Base-by-base conservation (phyloP, 73 alveolate genomes). In the Breviolum minutum region DNA sequence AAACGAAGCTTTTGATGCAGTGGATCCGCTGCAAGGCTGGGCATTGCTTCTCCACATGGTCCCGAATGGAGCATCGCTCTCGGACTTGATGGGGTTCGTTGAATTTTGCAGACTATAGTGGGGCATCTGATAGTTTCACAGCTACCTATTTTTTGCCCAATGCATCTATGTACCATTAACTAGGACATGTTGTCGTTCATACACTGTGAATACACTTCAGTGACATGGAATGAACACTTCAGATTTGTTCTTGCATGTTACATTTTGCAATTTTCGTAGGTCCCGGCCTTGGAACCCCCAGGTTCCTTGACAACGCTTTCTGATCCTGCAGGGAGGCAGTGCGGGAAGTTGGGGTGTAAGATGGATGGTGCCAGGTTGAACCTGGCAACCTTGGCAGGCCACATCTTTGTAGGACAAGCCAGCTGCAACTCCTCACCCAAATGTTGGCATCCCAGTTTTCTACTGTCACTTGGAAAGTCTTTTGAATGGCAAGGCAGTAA, bases 11-110 rank as follows among this genome's bases (percentile, higher is more conserved):
- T 80, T 77, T 32, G 32, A n/a, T 22, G 30, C 22, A 40, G 17
- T 40, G 54, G 54, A 40, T 40, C 3, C 5, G 54, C 54, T 40
- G 3, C 54, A 70, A 92, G 97, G 97, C 89, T 92, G 80, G 97
- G 81, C 48, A 32, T 92, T 26, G 90, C 71, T 60, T 60, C 97
- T 14, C 97, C 97, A 7, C 97, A 92, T 74, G 63, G 22, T 26
- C 97, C 89, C 60, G 89, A 92, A 22, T 92, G 97, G 97, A 54
- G 97, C 79, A 2, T 6, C 64, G 61, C 27, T 9, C 94, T 63
- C 61, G 70, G 94, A 68, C 17, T 14, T 22, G 77, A 22, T 14
- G 77, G 77, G 77, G 2, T 14, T 14, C n/a, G 77, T 6, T 2
- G 17, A 22, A 17, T 22, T 68, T 68, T 68, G 17, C 77, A 17